phyloP scores from a whole-genome alignment of 495 filamentous ascomycete species.

The Aspergillus sparsus region DNA sequence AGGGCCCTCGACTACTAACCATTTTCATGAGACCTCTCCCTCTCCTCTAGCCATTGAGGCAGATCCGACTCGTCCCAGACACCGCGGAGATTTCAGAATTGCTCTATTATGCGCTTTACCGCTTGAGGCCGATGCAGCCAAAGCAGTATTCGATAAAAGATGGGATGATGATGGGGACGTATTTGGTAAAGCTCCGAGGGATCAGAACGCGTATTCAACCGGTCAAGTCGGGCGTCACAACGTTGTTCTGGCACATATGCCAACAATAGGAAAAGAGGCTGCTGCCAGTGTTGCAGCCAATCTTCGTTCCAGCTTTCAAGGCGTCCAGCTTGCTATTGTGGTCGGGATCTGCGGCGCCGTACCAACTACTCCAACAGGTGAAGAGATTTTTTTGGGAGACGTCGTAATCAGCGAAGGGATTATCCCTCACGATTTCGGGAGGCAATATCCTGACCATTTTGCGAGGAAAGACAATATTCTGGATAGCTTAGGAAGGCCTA shows the following conservation, averaged over 20 bases:
- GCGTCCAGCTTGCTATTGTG: slow-evolving; percentile 26
- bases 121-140: slow-evolving; percentile 30
- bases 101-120: slow-evolving; percentile 33
- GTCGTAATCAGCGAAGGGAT: slow-evolving; percentile 44
- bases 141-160: slow-evolving; percentile 26
- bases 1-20: too few species aligned
- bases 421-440: slow-evolving; percentile 38
- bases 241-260: slow-evolving; percentile 30
- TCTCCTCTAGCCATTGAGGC: too few species aligned
- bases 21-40: too few species aligned
- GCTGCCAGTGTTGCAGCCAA: slow-evolving; percentile 23
- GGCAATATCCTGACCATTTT: slow-evolving; percentile 24
- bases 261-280: slow-evolving; percentile 25
- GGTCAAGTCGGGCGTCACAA: slow-evolving; percentile 29
- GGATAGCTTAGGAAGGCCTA: slow-evolving; percentile 26
- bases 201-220: slow-evolving; percentile 31
- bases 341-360: slow-evolving; percentile 36
- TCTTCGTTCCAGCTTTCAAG: slow-evolving; percentile 22
- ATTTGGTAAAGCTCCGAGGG: slow-evolving; percentile 25
- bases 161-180: slow-evolving; percentile 9
- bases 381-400: slow-evolving; percentile 41
- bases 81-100: slow-evolving; percentile 24
- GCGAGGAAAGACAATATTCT: slow-evolving; percentile 23
- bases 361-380: slow-evolving; percentile 15
- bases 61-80: neutral